Evolutionary conservation across 768 basidiomycete species (phyloP).

Genomic region (Mycena belliarum): DNA sequence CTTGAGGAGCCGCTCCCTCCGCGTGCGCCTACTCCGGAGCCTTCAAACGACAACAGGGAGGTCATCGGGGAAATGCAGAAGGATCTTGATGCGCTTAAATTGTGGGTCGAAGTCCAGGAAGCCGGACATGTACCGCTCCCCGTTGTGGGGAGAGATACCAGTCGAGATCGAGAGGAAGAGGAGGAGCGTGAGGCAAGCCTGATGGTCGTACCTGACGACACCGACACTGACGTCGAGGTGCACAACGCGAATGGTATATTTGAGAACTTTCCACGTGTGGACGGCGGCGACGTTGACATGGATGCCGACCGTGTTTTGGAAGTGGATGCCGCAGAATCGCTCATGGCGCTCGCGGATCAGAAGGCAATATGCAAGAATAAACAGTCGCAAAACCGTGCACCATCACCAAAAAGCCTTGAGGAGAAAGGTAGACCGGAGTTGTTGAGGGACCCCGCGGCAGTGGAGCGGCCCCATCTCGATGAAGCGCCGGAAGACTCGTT

Average conservation of each 20-base stretch:
- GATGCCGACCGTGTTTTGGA: slow-evolving; percentile 3
- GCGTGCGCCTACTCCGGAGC: slow-evolving; percentile 10
- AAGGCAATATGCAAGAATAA: neutral
- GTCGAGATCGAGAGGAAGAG: slow-evolving; percentile 5
- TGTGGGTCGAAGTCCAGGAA: slow-evolving; percentile 18
- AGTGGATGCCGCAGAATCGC: slow-evolving; percentile 12
- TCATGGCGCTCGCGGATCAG: slow-evolving; percentile 15
- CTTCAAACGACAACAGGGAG: slow-evolving; percentile 7
- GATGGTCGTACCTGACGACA: slow-evolving; percentile 3
- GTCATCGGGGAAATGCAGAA: slow-evolving; percentile 15
- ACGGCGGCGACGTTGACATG: neutral
- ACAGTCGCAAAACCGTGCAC: neutral
- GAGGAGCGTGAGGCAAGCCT: slow-evolving; percentile 11
- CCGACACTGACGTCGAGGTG: neutral
- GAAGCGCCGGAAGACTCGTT: slow-evolving; percentile 24
- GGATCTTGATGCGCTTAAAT: slow-evolving; percentile 7
- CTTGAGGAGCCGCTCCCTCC: slow-evolving; percentile 14
- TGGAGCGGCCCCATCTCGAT: neutral
- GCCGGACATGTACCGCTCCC: slow-evolving; percentile 1
- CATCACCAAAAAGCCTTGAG: no score
- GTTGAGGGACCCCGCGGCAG: neutral
- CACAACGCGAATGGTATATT: neutral
- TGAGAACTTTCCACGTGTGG: no score
- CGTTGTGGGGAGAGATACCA: neutral
- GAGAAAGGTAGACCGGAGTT: neutral